Conservation (phyloP, 106 monocot genomes). For the Allium sativum region DNA sequence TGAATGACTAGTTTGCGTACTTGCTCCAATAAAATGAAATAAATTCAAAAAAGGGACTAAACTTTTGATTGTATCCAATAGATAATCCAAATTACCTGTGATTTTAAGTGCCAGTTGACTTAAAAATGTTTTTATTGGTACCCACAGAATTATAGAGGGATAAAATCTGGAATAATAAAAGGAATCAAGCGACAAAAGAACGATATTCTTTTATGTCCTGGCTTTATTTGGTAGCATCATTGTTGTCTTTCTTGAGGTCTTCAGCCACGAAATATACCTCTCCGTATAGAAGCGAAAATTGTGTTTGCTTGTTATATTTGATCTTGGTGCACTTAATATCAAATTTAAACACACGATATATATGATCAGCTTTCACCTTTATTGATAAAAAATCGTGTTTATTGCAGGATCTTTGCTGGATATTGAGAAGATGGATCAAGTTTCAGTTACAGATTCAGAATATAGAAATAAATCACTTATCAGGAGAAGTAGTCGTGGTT, state of each 20-base stretch:
- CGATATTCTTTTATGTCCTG: not conserved
- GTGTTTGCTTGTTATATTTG: not conserved
- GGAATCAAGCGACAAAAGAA: not conserved
- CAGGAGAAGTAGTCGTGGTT: constrained; percentile 17
- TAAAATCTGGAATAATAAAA: not conserved
- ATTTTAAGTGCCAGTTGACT: not conserved
- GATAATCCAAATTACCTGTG: not conserved
- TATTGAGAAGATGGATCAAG: constrained; percentile 5
- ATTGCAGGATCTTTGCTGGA: constrained; percentile 1
- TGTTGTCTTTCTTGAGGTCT: not conserved
- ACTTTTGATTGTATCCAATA: not conserved
- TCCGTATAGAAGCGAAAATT: not conserved
- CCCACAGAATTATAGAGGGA: not conserved
- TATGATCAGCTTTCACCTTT: not conserved
- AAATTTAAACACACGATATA: not conserved
- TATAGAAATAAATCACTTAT: constrained; percentile 12
- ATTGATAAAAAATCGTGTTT: not conserved
- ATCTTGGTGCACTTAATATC: not conserved
- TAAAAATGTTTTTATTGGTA: constrained; percentile 1
- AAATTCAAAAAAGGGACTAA: too few species aligned
- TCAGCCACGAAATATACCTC: constrained; percentile 1
- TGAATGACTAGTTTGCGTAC: too few species aligned
- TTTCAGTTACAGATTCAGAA: constrained; percentile 1
- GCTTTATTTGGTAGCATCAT: not conserved
- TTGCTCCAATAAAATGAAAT: too few species aligned